These are phyloP conservation scores for Phytophthora agathidicida DNA, from an alignment of 352 stramenopile species.

Conservation along the genomic window DNA sequence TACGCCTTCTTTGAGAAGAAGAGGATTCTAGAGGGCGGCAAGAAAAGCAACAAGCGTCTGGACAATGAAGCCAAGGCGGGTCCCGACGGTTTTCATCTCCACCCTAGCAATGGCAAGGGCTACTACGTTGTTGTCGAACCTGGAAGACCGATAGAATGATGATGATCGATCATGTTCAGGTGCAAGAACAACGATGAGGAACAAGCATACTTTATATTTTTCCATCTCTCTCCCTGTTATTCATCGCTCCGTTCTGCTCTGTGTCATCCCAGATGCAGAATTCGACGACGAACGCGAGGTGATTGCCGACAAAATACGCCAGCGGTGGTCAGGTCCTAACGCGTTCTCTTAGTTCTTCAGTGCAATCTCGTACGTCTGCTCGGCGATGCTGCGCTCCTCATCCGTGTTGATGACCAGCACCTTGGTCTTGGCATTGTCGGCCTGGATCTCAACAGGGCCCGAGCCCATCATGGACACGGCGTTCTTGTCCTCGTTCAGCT, in stretches of 20 bases:
- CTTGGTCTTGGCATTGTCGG: constrained; percentile 52
- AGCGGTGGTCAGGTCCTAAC: too few species aligned
- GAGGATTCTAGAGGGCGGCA: constrained; percentile 36
- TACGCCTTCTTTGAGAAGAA: constrained; percentile 65
- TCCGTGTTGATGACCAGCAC: constrained; percentile 91
- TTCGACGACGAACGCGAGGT: constrained; percentile 3
- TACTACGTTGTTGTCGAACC: constrained; percentile 1
- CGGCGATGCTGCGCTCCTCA: constrained; percentile 91
- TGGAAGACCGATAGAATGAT: neutral
- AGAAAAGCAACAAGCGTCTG: constrained; percentile 48
- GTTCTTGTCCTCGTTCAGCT: constrained; percentile 80
- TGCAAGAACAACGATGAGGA: constrained; percentile 9
- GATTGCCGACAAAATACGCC: constrained; percentile 20
- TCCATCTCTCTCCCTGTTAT: constrained; percentile 7
- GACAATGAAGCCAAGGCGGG: constrained; percentile 32
- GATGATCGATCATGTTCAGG: too few species aligned
- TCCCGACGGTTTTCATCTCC: neutral
- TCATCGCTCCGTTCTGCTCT: constrained; percentile 6
- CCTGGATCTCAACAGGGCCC: constrained; percentile 68
- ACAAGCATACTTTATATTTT: constrained; percentile 38
- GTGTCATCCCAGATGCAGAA: constrained; percentile 14
- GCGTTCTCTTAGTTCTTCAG: constrained; percentile 52
- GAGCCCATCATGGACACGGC: constrained; percentile 61
- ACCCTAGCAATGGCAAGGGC: neutral
- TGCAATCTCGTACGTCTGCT: constrained; percentile 76